Base-by-base conservation (phyloP, 176 grass and related monocot species). In the Aegilops bicornis region DNA sequence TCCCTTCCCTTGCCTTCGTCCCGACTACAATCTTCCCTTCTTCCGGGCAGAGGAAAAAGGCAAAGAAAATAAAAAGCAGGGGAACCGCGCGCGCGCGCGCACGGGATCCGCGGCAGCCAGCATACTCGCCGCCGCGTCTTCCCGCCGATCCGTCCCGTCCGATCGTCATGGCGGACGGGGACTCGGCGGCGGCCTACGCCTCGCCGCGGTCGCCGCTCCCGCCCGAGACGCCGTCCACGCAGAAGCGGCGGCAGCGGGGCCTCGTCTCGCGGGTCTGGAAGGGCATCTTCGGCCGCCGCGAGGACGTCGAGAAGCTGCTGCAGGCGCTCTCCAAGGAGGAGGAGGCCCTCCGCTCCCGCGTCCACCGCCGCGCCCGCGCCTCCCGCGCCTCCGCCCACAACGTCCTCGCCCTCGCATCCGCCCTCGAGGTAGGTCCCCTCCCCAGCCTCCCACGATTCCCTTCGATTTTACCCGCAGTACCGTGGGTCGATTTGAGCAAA, bases 371-470 rank as follows among this genome's bases (percentile, higher is more conserved):
- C 22, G 92, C 94, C 33, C 94, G 87, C 48, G 77, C 90, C 35
- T 93, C 92, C 61, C 84, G 90, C 86, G 75, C 69, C 82, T 80
- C 83, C 80, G 82, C 92, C 60, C 89, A 88, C 83, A 96, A 97
- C 78, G 78, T 93, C 77, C 82, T 99, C 76, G 85, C 73, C 43
- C 73, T 94, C 54, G 88, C 97, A 9, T 91, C 83, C 50, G 50
- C 88, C 29, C 85, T 96, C n/a, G 97, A 99, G 97, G 97, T 96
- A 99, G 97, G 97, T 94, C 4, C 10, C 10, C n/a, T 0, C n/a
- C 67, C 48, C 5, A 14, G 2, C 27, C 29, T 36, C 45, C 6
- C 2, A 0, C 24, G 6, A 52, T 52, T 17, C 10, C 19, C 13
- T 20, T 33, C 42, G 0, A 15, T 12, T 17, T 62, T 32, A 32